These are phyloP conservation scores for Willaertia magna DNA, from an alignment of 208 protist genomes.

Conservation along the genomic window DNA sequence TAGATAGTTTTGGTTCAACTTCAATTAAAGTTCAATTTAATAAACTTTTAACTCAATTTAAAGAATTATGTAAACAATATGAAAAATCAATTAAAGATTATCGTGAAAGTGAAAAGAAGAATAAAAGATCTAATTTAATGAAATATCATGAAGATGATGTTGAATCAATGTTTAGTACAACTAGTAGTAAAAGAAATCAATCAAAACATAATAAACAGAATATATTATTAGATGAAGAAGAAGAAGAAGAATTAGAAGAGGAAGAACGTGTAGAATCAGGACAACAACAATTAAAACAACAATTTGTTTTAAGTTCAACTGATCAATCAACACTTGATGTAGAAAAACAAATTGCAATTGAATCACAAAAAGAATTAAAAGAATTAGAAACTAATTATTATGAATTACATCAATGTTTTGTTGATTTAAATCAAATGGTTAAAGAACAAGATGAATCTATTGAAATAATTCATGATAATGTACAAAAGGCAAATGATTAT, in stretches of 20 bases:
- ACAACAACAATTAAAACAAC: not conserved
- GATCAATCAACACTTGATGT: not conserved
- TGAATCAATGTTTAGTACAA: not conserved
- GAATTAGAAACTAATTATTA: conserved; percentile 1
- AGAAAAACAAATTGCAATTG: not conserved
- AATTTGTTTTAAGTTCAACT: not conserved
- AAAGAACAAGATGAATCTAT: not conserved
- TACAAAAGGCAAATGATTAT: not conserved
- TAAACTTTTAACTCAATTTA: not conserved
- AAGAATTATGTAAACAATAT: not conserved
- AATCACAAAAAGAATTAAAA: not conserved
- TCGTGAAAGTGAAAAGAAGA: not conserved
- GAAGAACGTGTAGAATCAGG: not conserved
- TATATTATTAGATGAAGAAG: too few species aligned
- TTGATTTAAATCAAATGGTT: not conserved
- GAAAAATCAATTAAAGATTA: not conserved
- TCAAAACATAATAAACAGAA: not conserved
- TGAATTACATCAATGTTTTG: not conserved
- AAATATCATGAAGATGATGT: not conserved
- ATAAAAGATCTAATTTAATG: not conserved
- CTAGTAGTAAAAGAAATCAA: too few species aligned
- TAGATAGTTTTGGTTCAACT: too few species aligned
- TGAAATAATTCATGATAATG: not conserved
- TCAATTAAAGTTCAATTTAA: not conserved
- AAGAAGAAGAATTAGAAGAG: not conserved